Evolutionary conservation across 495 filamentous ascomycete genomes (phyloP), one percentile per base, ranked within the genome.

Genomic region (Talaromyces adpressus): DNA sequence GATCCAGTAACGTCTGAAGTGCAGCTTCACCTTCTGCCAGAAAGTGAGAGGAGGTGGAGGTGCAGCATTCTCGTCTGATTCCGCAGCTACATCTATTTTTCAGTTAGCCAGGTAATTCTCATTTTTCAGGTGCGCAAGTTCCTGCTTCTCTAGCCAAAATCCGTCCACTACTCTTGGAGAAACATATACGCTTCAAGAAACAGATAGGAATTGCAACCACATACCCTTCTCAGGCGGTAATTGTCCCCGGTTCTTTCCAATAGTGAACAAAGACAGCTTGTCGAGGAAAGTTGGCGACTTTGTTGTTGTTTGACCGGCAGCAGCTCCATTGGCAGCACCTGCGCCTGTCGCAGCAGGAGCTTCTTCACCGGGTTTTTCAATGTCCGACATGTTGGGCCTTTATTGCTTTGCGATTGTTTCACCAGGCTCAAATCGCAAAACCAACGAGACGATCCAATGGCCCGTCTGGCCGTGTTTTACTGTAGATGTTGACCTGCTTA

Each of bases 1-100:
- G 65, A 72, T 75, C 72, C 77, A 77, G 63, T 79, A 81, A n/a
- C 72, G 69, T 14, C 72, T 67, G 52, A 69, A 73, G 52, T 81
- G 77, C 6, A 65, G 65, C 57, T 62, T 62, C 23, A 62, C 60
- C 47, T 62, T 62, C 29, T 62, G 60, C 60, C 60, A 62, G n/a
- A 18, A 25, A 25, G 60, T 62, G n/a, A 62, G 45, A 62, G 60
- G 60, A 51, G 60, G 41, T 36, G 60, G 39, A 25, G 60, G 60
- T 14, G 60, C 16, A 3, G n/a, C 60, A 30, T 52, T 62, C 45
- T 62, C 60, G 45, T 49, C 45, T 32, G 20, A 23, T 11, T 62
- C 60, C 16, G 45, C 8, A 6, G 45, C 45, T 22, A 18, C 60
- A 20, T 32, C 60, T 47, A 29, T 52, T 20, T 12, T 39, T 29